Percentiles rank a stretch among this genome's conserved stretches.
Evolutionary conservation across 345 rosid genomes (phyloP).

Genomic region (Citrus trifoliata): DNA sequence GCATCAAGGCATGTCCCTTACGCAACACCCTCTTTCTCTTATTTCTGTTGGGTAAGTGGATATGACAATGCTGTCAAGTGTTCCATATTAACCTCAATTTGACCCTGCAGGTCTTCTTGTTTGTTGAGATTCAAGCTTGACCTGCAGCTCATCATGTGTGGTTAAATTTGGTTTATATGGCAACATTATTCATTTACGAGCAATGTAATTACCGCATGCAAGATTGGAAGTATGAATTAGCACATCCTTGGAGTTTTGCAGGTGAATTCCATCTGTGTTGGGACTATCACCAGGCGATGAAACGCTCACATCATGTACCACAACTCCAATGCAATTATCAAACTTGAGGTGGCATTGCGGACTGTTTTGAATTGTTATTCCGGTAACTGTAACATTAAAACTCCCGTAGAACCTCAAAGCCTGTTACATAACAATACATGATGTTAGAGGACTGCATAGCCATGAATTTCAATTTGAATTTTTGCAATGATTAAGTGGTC

Average conservation of each 20-base stretch:
- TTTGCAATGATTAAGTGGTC: slow-evolving; percentile 14
- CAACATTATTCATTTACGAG: not conserved
- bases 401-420: slow-evolving; percentile 97
- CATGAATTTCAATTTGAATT: not conserved
- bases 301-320: slow-evolving; percentile 64
- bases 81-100: slow-evolving; percentile 2
- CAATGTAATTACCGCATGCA: slow-evolving; percentile 67
- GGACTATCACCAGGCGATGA: slow-evolving; percentile 94
- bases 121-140: slow-evolving; percentile 13
- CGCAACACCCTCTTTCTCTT: not conserved
- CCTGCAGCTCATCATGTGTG: slow-evolving; percentile 6
- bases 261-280: slow-evolving; percentile 94
- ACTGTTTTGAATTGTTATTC: slow-evolving; percentile 89
- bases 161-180: not conserved
- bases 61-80: slow-evolving; percentile 5
- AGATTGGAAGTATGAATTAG: slow-evolving; percentile 61
- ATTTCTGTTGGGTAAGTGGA: not conserved
- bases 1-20: slow-evolving; percentile 6
- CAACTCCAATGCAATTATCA: slow-evolving; percentile 78
- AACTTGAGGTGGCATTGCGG: slow-evolving; percentile 98
- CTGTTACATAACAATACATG: slow-evolving; percentile 34
- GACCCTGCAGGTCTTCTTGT: slow-evolving; percentile 16
- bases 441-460: slow-evolving; percentile 7
- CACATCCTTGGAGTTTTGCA: slow-evolving; percentile 85
- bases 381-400: slow-evolving; percentile 77